Conservation (phyloP, 2,329 filamentous ascomycete species). For the Xylariaceae sp. region DNA sequence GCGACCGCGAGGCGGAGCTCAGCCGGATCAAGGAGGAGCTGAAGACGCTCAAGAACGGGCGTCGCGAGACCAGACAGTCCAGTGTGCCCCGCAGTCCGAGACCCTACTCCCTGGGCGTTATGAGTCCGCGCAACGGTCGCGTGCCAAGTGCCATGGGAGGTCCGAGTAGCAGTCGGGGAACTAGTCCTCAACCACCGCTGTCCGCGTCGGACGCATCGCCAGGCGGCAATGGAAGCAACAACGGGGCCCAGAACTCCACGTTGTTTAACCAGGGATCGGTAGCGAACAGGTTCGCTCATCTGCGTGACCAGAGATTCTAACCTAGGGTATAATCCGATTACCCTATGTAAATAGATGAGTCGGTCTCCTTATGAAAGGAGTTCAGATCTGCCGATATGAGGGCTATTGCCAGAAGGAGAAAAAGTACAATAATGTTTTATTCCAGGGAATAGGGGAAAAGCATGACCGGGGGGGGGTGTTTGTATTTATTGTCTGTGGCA, state of each 20-base stretch:
- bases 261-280: slow-evolving; percentile 22
- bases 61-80: slow-evolving; percentile 51
- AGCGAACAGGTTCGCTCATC: slow-evolving; percentile 31
- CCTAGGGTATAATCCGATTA: not conserved
- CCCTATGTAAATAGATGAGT: no score
- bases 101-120: slow-evolving; percentile 38
- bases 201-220: slow-evolving; percentile 7
- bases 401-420: no score
- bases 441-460: no score
- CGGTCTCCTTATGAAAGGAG: no score
- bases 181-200: slow-evolving; percentile 21
- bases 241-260: slow-evolving; percentile 35
- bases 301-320: slow-evolving; percentile 35
- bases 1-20: slow-evolving; percentile 50
- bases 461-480: no score
- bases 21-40: slow-evolving; percentile 46
- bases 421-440: no score
- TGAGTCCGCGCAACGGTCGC: slow-evolving; percentile 43
- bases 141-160: slow-evolving; percentile 32
- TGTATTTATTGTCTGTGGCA: no score
- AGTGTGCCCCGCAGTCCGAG: slow-evolving; percentile 57
- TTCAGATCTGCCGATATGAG: no score
- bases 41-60: slow-evolving; percentile 41
- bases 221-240: slow-evolving; percentile 1
- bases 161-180: slow-evolving; percentile 28